Evolutionary conservation across 179 eudicot species (phyloP).

Genomic region (Drosera spatulata): DNA sequence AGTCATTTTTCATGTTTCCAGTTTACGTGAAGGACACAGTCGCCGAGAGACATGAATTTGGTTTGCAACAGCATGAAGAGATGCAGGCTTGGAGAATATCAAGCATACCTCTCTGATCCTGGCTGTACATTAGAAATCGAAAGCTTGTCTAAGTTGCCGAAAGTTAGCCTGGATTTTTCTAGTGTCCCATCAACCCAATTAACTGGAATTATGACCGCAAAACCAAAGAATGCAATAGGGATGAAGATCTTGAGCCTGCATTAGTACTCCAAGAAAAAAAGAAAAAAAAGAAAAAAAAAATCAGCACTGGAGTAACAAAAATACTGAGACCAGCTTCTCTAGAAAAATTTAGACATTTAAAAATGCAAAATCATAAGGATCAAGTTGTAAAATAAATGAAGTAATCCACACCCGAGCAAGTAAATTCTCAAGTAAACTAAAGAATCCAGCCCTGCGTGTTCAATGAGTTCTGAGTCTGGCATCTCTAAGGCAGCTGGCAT

Average conservation of each 20-base stretch:
- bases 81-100: background rate
- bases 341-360: no score
- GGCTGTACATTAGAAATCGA: conserved; percentile 53
- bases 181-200: conserved; percentile 24
- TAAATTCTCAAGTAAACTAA: conserved; percentile 36
- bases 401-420: conserved; percentile 21
- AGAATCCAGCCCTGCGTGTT: conserved; percentile 39
- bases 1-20: no score
- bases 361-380: background rate
- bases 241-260: conserved; percentile 33
- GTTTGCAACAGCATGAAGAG: no score
- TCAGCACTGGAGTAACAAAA: no score
- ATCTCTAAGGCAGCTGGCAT: conserved; percentile 35
- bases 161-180: conserved; percentile 23
- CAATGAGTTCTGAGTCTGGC: conserved; percentile 32
- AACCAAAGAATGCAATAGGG: conserved; percentile 23
- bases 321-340: no score
- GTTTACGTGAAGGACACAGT: no score
- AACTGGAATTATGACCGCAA: conserved; percentile 23
- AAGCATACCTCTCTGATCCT: conserved; percentile 35
- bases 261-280: background rate
- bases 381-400: background rate
- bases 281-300: background rate
- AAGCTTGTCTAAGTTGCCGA: conserved; percentile 49
- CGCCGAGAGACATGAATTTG: no score